These are phyloP conservation scores for Spathaspora hagerdaliae DNA, from an alignment of 805 yeast species.

Conservation along the genomic window DNA sequence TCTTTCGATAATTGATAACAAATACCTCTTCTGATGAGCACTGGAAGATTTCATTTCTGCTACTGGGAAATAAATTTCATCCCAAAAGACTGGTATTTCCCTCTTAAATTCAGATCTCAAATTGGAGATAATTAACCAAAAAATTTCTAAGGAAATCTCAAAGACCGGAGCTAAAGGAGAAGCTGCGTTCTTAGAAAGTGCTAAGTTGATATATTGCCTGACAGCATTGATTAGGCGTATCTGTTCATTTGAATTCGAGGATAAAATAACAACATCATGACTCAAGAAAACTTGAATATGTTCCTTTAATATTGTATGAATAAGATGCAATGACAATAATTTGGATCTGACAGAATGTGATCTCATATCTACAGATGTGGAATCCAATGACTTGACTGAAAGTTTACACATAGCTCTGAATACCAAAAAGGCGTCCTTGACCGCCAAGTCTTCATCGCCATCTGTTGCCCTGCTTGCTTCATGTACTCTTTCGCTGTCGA, in stretches of 20 bases:
- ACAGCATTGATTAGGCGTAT: constrained; percentile 72
- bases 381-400: constrained; percentile 79
- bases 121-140: constrained; percentile 83
- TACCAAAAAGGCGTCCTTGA: constrained; percentile 88
- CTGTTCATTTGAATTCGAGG: constrained; percentile 46
- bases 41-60: constrained; percentile 90
- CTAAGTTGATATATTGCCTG: constrained; percentile 76
- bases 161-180: constrained; percentile 88
- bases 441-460: constrained; percentile 62
- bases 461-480: constrained; percentile 42
- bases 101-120: constrained; percentile 84
- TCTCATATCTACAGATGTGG: constrained; percentile 74
- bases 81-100: constrained; percentile 90
- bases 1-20: constrained; percentile 75
- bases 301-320: constrained; percentile 80
- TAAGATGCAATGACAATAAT: constrained; percentile 78
- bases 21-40: constrained; percentile 86
- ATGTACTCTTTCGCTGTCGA: constrained; percentile 49
- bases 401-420: constrained; percentile 94
- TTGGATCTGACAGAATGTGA: constrained; percentile 92
- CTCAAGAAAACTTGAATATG: constrained; percentile 79
- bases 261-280: constrained; percentile 48
- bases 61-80: constrained; percentile 91
- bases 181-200: constrained; percentile 88
- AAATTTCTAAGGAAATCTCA: constrained; percentile 87